These are phyloP conservation scores for Immersiporthe knoxdaviesiana DNA, from an alignment of 2,329 filamentous ascomycete genomes.

Conservation along the genomic window DNA sequence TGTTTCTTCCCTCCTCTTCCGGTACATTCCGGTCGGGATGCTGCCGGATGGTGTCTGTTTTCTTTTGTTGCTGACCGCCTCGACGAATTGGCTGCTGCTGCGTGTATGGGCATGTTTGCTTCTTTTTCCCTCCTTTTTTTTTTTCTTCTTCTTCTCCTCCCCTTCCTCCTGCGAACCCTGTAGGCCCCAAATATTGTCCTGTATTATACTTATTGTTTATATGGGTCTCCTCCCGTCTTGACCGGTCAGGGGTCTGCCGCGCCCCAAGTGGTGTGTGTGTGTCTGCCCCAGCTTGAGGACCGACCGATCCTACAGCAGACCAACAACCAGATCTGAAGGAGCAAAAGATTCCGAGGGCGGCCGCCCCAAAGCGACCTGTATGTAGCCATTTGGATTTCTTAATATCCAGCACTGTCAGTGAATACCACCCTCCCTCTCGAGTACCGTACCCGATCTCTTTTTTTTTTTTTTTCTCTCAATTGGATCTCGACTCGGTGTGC, in stretches of 20 bases:
- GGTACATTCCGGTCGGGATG: conserved; percentile 5
- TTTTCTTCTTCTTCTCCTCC: too few relatives aligned
- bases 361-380: conserved; percentile 9
- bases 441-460: conserved; percentile 18
- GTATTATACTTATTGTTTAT: conserved; percentile 3
- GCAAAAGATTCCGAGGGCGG: conserved; percentile 5
- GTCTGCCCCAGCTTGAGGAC: neutral
- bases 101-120: conserved; percentile 20
- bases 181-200: conserved; percentile 3
- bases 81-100: neutral
- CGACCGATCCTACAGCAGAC: neutral
- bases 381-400: conserved; percentile 1
- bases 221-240: conserved; percentile 9
- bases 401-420: conserved; percentile 20
- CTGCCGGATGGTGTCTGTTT: neutral
- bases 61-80: conserved; percentile 15
- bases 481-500: neutral
- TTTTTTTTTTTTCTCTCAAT: too few relatives aligned
- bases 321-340: neutral
- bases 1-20: neutral
- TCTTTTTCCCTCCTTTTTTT: too few relatives aligned
- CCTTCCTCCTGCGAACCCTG: conserved; percentile 4
- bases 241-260: conserved; percentile 5
- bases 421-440: conserved; percentile 21
- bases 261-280: conserved; percentile 2